Base-by-base conservation (phyloP, 495 filamentous ascomycete genomes). In the Pyronema domesticum region DNA sequence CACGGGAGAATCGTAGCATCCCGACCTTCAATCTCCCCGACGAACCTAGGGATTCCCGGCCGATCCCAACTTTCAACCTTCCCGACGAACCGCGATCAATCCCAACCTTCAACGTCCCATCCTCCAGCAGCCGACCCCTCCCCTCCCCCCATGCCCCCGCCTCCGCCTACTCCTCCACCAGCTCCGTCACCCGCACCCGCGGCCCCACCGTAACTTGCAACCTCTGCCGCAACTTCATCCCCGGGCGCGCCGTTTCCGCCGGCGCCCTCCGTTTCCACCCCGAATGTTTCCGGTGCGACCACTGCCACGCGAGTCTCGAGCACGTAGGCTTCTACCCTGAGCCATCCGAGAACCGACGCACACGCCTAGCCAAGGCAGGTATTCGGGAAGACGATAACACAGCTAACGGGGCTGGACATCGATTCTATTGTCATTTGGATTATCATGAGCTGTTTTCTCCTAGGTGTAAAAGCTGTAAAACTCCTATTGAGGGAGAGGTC, bases 351-450 rank as follows among this genome's bases (percentile, higher is more conserved):
- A 76, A 76, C 60, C 79, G 85, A 17, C 68, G 67, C 0, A 82
- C 82, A 46, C 80, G 91, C 23, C 71, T 94, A 0, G 79, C 79
- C 54, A 46, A 45, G 42, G 80, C 85, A 35, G 65, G 78, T 2
- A 68, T 77, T 0, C 69, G 73, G 8, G 77, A 81, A 54, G 67
- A 67, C 39, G 70, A 72, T 7, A 30, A 35, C 18, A 33, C 6
- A n/a, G 23, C 48, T 47, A 47, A 43, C 35, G 75, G 74, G 19
- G 68, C 77, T 61, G 78, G 76, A n/a, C 69, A 84, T 50, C 81
- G 89, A 30, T 95, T 95, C 73, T 99, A 85, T 70, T 99, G 91
- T 70, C 93, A 96, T 67, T 76, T 99, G 17, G 91, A 99, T 71
- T 99, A 88, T 75, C 91, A 99, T 66, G 91, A 99, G 64, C 69